These are phyloP conservation scores for Sclerotinia trifoliorum DNA, from an alignment of 2,329 filamentous ascomycete species.

Conservation along the genomic window DNA sequence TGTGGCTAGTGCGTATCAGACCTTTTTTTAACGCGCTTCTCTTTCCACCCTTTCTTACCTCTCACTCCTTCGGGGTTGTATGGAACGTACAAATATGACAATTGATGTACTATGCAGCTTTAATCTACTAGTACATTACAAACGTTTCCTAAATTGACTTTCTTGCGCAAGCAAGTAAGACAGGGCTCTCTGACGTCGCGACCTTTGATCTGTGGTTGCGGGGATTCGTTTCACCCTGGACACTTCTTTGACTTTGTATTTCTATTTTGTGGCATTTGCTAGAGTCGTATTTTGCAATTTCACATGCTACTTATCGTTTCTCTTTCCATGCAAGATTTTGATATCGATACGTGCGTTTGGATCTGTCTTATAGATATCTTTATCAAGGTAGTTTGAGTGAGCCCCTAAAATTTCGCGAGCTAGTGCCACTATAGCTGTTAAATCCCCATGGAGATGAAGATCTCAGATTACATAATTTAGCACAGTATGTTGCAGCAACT, in stretches of 20 bases:
- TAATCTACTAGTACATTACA: slow-evolving; percentile 47
- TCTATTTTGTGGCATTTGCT: neutral
- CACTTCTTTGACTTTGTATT: neutral
- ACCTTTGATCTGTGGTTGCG: slow-evolving; percentile 47
- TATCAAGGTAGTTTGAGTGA: too few species aligned
- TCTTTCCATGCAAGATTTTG: too few species aligned
- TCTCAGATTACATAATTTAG: too few species aligned
- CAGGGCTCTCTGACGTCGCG: slow-evolving; percentile 62
- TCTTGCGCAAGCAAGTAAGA: slow-evolving; percentile 22
- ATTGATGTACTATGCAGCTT: slow-evolving; percentile 47
- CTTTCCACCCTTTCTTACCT: neutral
- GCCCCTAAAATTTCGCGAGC: too few species aligned
- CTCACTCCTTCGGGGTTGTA: neutral
- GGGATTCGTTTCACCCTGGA: slow-evolving; percentile 61
- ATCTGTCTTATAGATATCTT: too few species aligned
- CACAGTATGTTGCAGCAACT: too few species aligned
- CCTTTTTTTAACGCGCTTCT: neutral
- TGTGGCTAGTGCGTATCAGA: neutral
- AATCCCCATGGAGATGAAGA: too few species aligned
- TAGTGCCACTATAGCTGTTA: too few species aligned
- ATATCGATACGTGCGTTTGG: too few species aligned
- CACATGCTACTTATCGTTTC: too few species aligned
- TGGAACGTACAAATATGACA: slow-evolving; percentile 21
- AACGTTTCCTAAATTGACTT: slow-evolving; percentile 56
- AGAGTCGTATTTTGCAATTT: too few species aligned